Percentiles rank a stretch among this genome's conserved stretches.
Conservation (phyloP, 2,329 filamentous ascomycete genomes). For the Fusarium kyushuense region DNA sequence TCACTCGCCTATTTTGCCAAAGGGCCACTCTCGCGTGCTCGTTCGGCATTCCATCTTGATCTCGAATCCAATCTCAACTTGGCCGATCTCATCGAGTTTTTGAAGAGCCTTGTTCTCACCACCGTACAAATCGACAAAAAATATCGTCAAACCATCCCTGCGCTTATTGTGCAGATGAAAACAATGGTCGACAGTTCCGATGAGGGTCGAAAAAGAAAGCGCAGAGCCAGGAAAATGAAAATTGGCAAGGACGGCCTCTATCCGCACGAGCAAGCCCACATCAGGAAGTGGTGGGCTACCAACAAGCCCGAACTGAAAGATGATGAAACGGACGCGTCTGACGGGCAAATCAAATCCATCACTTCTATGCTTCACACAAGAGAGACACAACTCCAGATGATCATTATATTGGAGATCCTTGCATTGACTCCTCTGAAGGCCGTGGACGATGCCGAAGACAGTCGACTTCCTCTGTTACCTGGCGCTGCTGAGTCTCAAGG, state of each 20-base stretch:
- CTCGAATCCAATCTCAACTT: slow-evolving; percentile 71
- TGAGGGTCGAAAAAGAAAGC: slow-evolving; percentile 59
- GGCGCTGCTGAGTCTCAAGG: slow-evolving; percentile 53
- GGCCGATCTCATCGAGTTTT: slow-evolving; percentile 73
- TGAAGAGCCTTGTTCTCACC: slow-evolving; percentile 76
- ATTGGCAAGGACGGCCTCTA: slow-evolving; percentile 77
- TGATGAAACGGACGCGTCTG: slow-evolving; percentile 61
- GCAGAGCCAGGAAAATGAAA: slow-evolving; percentile 73
- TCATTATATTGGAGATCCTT: slow-evolving; percentile 81
- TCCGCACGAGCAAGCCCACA: slow-evolving; percentile 71
- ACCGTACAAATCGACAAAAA: slow-evolving; percentile 81
- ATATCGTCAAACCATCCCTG: slow-evolving; percentile 77
- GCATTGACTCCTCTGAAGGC: slow-evolving; percentile 71
- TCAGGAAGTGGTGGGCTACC: slow-evolving; percentile 77
- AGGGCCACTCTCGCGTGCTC: slow-evolving; percentile 80
- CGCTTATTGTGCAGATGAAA: slow-evolving; percentile 69
- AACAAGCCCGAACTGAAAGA: slow-evolving; percentile 65
- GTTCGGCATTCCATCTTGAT: slow-evolving; percentile 75
- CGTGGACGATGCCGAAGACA: slow-evolving; percentile 57
- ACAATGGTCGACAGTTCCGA: slow-evolving; percentile 68
- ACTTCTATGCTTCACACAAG: slow-evolving; percentile 76
- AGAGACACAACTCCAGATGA: slow-evolving; percentile 85
- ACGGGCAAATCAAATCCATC: slow-evolving; percentile 70
- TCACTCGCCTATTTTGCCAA: slow-evolving; percentile 88
- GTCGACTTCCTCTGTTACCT: slow-evolving; percentile 61